phyloP scores from a whole-genome alignment of 306 rosid genomes.

The Ochetophila trinervis region DNA sequence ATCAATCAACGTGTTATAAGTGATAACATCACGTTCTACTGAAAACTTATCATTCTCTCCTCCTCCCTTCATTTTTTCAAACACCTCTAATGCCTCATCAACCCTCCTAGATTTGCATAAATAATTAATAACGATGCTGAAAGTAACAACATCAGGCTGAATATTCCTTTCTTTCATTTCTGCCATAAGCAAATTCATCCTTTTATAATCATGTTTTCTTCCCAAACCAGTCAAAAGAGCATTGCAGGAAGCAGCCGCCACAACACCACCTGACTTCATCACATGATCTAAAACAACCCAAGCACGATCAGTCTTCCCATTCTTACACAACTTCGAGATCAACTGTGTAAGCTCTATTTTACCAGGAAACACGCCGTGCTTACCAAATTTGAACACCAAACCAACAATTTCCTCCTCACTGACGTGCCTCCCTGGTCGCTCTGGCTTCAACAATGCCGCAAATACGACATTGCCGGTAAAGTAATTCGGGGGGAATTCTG shows the following conservation, averaged over 20 bases:
- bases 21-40: constrained; percentile 56
- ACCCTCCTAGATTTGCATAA: constrained; percentile 73
- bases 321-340: constrained; percentile 51
- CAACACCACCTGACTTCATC: constrained; percentile 48
- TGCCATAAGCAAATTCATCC: constrained; percentile 57
- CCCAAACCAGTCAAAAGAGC: constrained; percentile 64
- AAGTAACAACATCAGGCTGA: constrained; percentile 53
- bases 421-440: constrained; percentile 28
- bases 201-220: constrained; percentile 35
- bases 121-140: constrained; percentile 56
- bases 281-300: constrained; percentile 59
- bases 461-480: constrained; percentile 48
- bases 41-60: constrained; percentile 23
- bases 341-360: constrained; percentile 45
- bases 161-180: constrained; percentile 66
- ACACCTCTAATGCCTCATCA: constrained; percentile 57
- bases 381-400: constrained; percentile 49
- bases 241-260: constrained; percentile 61
- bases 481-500: constrained; percentile 36
- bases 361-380: constrained; percentile 45
- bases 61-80: constrained; percentile 48
- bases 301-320: constrained; percentile 41
- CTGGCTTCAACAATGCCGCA: constrained; percentile 31
- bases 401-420: constrained; percentile 42
- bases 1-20: constrained; percentile 66